phyloP scores from a whole-genome alignment of 352 stramenopile species.

The Blastocystis hominis region DNA sequence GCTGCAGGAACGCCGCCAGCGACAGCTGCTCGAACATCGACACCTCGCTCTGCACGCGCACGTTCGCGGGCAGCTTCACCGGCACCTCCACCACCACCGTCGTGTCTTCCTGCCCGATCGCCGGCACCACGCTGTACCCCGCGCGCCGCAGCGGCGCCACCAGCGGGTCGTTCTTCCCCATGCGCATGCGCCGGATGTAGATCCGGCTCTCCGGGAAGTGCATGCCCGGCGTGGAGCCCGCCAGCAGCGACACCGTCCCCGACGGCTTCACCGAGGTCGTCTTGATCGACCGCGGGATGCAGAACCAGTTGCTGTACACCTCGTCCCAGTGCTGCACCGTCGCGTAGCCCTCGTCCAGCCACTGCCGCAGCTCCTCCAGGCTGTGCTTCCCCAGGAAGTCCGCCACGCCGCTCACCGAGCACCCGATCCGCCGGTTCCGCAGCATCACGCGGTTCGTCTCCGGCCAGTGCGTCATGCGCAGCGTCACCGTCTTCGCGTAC shows the following conservation, averaged over 20 bases:
- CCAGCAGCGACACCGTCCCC: slow-evolving; percentile 79
- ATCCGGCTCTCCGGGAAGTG: slow-evolving; percentile 80
- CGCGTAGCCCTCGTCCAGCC: too few relatives aligned
- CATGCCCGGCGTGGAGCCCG: too few relatives aligned
- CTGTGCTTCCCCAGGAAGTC: slow-evolving; percentile 73
- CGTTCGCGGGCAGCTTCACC: slow-evolving; percentile 72
- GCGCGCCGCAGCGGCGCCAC: slow-evolving; percentile 68
- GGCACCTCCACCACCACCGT: slow-evolving; percentile 83
- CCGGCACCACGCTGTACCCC: slow-evolving; percentile 74
- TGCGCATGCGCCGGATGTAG: slow-evolving; percentile 78
- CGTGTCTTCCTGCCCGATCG: too few relatives aligned
- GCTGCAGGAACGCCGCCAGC: slow-evolving; percentile 79
- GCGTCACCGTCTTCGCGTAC: slow-evolving; percentile 81
- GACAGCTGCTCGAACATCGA: slow-evolving; percentile 81
- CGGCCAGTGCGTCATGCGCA: slow-evolving; percentile 78
- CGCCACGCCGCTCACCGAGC: slow-evolving; percentile 76
- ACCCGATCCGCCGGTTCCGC: too few relatives aligned
- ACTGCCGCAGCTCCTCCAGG: too few relatives aligned
- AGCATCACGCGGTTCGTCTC: slow-evolving; percentile 81
- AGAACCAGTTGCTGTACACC: slow-evolving; percentile 70
- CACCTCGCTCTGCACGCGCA: slow-evolving; percentile 73
- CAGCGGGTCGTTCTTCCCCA: slow-evolving; percentile 73
- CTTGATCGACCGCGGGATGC: slow-evolving; percentile 78
- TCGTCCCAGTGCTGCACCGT: too few relatives aligned
- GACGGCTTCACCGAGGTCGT: slow-evolving; percentile 78